These are phyloP conservation scores for Nakazawaea holstii DNA, from an alignment of 805 yeast species.

Conservation along the genomic window DNA sequence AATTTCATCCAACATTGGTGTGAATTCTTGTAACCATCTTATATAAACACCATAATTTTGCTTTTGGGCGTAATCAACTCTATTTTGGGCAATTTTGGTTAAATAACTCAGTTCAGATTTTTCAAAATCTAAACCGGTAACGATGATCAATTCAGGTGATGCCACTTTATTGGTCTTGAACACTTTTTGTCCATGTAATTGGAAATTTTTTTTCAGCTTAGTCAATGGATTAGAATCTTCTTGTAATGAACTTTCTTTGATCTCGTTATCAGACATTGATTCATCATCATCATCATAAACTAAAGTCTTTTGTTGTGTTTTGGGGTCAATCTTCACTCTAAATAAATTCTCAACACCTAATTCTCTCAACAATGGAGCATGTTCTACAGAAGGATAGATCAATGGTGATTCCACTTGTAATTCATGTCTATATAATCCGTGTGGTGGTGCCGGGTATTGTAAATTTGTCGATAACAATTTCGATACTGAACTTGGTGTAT, in stretches of 20 bases:
- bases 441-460: slow-evolving; percentile 17
- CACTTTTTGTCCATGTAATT: slow-evolving; percentile 59
- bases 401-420: slow-evolving; percentile 45
- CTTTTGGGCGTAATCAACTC: slow-evolving; percentile 81
- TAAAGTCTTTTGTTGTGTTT: slow-evolving; percentile 28
- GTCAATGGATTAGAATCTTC: slow-evolving; percentile 35
- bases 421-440: slow-evolving; percentile 40
- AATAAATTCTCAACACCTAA: slow-evolving; percentile 49
- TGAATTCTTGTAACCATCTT: slow-evolving; percentile 81
- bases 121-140: slow-evolving; percentile 74
- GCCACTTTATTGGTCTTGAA: slow-evolving; percentile 30
- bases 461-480: slow-evolving; percentile 2
- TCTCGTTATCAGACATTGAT: slow-evolving; percentile 31
- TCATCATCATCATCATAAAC: slow-evolving; percentile 40
- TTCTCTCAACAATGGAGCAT: slow-evolving; percentile 56
- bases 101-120: slow-evolving; percentile 54
- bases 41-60: slow-evolving; percentile 81
- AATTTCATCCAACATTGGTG: slow-evolving; percentile 48
- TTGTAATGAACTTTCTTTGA: slow-evolving; percentile 38
- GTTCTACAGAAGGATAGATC: slow-evolving; percentile 73
- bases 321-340: slow-evolving; percentile 39
- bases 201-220: slow-evolving; percentile 52
- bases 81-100: slow-evolving; percentile 70
- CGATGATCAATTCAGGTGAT: slow-evolving; percentile 67
- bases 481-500: slow-evolving; percentile 6